These are phyloP conservation scores for Citrus glauca DNA, from an alignment of 345 rosid genomes.

Conservation along the genomic window DNA sequence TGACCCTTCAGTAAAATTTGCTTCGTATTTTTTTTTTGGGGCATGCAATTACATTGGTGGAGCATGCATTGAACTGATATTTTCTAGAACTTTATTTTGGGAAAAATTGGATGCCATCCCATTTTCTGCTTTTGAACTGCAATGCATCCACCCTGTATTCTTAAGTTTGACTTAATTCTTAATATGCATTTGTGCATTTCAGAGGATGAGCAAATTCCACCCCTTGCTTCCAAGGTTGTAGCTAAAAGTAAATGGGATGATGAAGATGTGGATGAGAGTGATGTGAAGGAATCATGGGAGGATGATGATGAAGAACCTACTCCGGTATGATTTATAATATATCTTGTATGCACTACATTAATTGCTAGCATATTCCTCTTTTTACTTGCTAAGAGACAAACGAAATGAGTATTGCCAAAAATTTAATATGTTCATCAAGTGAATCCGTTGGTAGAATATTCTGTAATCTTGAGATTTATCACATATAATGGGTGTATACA, in stretches of 20 bases:
- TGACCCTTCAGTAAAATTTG: not conserved
- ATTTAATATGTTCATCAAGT: not conserved
- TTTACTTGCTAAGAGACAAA: not conserved
- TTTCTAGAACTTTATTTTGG: not conserved
- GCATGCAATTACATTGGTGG: not conserved
- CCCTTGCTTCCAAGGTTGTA: conserved; percentile 46
- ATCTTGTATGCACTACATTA: not conserved
- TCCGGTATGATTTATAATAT: conserved; percentile 40
- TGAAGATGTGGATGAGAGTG: conserved; percentile 84
- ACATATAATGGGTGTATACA: not conserved
- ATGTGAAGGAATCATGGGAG: conserved; percentile 97
- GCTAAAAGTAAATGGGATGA: conserved; percentile 80
- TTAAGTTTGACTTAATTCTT: not conserved
- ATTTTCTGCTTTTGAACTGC: not conserved
- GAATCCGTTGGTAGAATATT: not conserved
- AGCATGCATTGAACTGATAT: not conserved
- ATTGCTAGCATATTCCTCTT: not conserved
- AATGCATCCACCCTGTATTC: not conserved
- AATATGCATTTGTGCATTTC: not conserved
- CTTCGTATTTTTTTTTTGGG: too few relatives aligned
- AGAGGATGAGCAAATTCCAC: conserved; percentile 70
- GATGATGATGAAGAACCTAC: conserved; percentile 89
- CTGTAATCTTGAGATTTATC: not conserved
- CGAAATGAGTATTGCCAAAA: not conserved
- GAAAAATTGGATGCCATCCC: not conserved